Evolutionary conservation across 2,329 filamentous ascomycete species (phyloP).

Genomic region (Bipolaris bicolor): DNA sequence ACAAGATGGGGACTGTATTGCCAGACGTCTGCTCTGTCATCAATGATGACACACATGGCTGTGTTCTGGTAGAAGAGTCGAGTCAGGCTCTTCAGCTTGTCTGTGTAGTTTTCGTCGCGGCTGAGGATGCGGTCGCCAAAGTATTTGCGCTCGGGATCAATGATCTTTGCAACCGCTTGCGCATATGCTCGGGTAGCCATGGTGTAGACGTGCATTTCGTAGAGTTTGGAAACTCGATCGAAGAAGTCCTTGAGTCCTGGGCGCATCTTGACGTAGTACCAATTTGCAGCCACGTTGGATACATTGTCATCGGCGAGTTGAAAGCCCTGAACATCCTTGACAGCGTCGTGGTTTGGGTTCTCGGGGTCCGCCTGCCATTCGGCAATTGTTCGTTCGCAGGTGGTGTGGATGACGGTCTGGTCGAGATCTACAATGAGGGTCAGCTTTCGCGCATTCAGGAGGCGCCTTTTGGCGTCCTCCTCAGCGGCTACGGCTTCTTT

Average conservation of each 20-base stretch:
- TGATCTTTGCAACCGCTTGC: constrained; percentile 85
- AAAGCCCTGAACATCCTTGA: constrained; percentile 87
- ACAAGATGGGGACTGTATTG: constrained; percentile 90
- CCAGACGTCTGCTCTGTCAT: constrained; percentile 97
- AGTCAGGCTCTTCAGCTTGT: constrained; percentile 87
- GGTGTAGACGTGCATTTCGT: constrained; percentile 97
- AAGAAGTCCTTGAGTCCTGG: constrained; percentile 85
- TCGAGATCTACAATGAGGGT: constrained; percentile 96
- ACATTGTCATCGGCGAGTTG: constrained; percentile 79
- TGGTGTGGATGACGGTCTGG: constrained; percentile 98
- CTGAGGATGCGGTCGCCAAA: constrained; percentile 96
- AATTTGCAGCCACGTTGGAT: constrained; percentile 54
- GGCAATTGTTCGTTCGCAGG: constrained; percentile 92
- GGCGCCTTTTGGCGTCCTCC: constrained; percentile 81
- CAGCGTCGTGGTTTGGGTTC: constrained; percentile 88
- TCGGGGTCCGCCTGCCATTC: constrained; percentile 91
- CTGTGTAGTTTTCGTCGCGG: constrained; percentile 93
- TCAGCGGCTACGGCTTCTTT: constrained; percentile 81
- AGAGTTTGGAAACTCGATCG: constrained; percentile 75
- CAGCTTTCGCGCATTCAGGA: constrained; percentile 81
- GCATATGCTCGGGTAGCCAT: constrained; percentile 99
- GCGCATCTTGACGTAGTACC: constrained; percentile 98
- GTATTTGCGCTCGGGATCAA: constrained; percentile 86
- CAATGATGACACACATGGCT: constrained; percentile 99
- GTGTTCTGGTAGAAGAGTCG: constrained; percentile 95